Evolutionary conservation across 768 basidiomycete species (phyloP), one percentile per base, ranked within the genome.

Genomic region (Rhodotorula babjevae): DNA sequence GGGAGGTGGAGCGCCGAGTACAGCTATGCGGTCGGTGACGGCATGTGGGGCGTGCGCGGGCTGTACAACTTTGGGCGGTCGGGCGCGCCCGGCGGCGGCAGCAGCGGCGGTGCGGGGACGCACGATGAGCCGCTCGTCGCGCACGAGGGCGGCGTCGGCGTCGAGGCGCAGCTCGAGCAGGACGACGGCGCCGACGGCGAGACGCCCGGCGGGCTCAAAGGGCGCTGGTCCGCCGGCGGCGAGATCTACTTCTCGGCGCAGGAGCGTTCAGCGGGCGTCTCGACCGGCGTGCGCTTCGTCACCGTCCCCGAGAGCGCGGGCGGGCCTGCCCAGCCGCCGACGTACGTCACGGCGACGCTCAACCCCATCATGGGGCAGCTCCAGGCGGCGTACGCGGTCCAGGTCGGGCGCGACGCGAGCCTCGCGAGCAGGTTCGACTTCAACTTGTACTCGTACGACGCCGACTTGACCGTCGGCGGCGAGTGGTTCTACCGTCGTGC

Each of bases 311-410:
- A 94, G 76, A 85, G 87, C 1, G 86, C 89, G 14, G 74, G 66
- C 85, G 89, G 8, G 87, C 88, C 56, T 31, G 83, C 87, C 29
- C 92, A 93, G 79, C 92, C 95, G 0, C 93, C 95, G 1, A 96
- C 93, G 1, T 94, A 93, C 25, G 89, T 96, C 62, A 95, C 94
- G 8, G 91, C 93, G 10, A 85, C 95, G 40, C 92, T 94, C 81
- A 97, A 96, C 80, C 95, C 95, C 0, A 92, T 98, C 86, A 87
- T 97, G 69, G 95, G 95, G 1, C 93, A 97, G 79, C 84, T 97
- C 60, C 92, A 92, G 3, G 85, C 90, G 14, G 92, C 94, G 50
- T 97, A 97, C 80, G 89, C 92, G 0, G 92, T 94, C 5, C 90
- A 89, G 64, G 88, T 92, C 16, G 90, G 91, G 11, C 86, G 86